Evolutionary conservation across 2,329 filamentous ascomycete species (phyloP).

Genomic region (Aspergillus nomiae): DNA sequence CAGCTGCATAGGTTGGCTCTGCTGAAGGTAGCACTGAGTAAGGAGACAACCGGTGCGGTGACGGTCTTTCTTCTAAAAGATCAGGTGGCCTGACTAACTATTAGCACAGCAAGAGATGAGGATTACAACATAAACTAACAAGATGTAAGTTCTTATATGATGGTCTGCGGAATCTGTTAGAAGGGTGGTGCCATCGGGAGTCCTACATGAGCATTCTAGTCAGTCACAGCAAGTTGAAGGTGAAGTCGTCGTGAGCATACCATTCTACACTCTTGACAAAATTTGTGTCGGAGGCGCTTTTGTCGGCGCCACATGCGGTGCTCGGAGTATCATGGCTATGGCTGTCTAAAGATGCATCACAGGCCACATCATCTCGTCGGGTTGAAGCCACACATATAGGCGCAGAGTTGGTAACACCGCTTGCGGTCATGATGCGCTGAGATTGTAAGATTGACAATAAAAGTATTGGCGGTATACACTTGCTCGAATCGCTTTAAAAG

Average conservation of each 20-base stretch:
- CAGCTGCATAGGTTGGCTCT: constrained; percentile 56
- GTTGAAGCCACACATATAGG: constrained; percentile 34
- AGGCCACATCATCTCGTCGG: background rate
- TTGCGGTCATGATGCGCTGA: constrained; percentile 15
- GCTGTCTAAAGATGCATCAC: background rate
- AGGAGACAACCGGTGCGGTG: constrained; percentile 43
- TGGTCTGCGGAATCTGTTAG: constrained; percentile 57
- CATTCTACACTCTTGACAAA: constrained; percentile 52
- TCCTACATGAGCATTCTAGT: constrained; percentile 33
- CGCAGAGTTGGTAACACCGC: constrained; percentile 5
- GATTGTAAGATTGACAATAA: no score
- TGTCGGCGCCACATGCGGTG: background rate
- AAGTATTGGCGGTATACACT: background rate
- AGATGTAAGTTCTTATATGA: constrained; percentile 54
- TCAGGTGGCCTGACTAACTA: constrained; percentile 45
- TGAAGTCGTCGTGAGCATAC: constrained; percentile 26
- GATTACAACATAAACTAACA: constrained; percentile 40
- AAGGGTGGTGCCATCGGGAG: constrained; percentile 60
- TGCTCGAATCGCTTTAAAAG: background rate
- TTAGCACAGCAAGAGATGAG: constrained; percentile 10
- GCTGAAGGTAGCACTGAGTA: constrained; percentile 50
- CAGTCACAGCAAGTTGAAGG: background rate
- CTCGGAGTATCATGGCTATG: background rate
- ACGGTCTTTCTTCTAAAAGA: constrained; percentile 44
- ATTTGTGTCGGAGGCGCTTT: constrained; percentile 23